Conservation (phyloP, 257 asterid genomes). For the Capsicum chinense region DNA sequence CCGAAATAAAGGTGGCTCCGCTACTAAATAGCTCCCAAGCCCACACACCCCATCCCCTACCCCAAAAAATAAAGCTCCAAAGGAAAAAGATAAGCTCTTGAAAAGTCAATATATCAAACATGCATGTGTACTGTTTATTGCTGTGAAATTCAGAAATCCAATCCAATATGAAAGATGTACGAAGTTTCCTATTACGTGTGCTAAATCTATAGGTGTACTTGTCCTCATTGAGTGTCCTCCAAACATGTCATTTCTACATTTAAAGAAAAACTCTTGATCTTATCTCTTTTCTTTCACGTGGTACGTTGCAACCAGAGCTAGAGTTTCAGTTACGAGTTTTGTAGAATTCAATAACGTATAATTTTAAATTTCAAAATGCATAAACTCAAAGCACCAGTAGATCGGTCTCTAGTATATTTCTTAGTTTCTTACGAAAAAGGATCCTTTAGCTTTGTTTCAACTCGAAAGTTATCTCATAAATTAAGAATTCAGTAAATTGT, state of each 20-base stretch:
- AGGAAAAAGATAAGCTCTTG: constrained; percentile 12
- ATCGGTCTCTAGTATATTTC: too few species aligned
- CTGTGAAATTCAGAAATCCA: background rate
- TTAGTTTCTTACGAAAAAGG: too few species aligned
- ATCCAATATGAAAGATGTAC: background rate
- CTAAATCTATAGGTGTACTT: background rate
- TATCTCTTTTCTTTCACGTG: background rate
- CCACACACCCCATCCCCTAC: too few species aligned
- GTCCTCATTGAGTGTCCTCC: background rate
- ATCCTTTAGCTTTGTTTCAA: too few species aligned
- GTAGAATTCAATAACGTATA: background rate
- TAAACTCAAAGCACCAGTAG: too few species aligned
- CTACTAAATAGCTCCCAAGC: too few species aligned
- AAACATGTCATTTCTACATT: background rate
- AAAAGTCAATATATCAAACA: constrained; percentile 21
- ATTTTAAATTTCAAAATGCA: too few species aligned
- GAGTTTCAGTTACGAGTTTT: fast-evolving
- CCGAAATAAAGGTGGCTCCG: too few species aligned
- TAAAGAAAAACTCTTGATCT: background rate
- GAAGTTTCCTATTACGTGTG: background rate
- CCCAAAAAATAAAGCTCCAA: background rate
- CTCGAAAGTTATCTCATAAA: too few species aligned
- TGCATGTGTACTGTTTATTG: background rate
- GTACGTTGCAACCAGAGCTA: background rate
- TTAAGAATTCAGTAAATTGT: too few species aligned